These are phyloP conservation scores for Colletotrichum sp. DNA, from an alignment of 2,329 filamentous ascomycete genomes.

Conservation along the genomic window DNA sequence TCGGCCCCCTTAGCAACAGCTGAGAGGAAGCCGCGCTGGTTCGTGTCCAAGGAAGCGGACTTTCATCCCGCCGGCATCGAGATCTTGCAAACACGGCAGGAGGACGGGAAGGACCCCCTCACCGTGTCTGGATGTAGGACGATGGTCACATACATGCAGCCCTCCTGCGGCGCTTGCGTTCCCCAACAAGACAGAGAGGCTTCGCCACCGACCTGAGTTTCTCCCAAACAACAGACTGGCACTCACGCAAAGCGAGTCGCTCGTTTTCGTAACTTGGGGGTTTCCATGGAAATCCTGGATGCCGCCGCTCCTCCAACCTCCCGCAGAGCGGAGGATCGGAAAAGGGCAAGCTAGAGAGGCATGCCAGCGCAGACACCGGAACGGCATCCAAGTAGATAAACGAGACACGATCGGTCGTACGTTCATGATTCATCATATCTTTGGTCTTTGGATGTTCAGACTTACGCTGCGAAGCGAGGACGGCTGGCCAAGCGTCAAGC, in stretches of 20 bases:
- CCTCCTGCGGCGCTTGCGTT: neutral
- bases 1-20: neutral
- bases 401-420: neutral
- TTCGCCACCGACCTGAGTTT: neutral
- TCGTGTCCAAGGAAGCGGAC: neutral
- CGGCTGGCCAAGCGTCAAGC: neutral
- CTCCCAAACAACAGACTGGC: accelerated
- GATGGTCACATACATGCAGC: neutral
- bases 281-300: neutral
- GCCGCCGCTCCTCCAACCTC: neutral
- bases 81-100: neutral
- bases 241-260: neutral
- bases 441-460: neutral
- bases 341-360: neutral
- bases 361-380: neutral
- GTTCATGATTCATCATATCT: neutral
- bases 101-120: neutral
- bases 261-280: neutral
- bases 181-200: neutral
- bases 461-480: neutral
- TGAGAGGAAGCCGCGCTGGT: neutral
- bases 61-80: neutral
- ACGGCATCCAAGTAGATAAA: neutral
- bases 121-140: neutral
- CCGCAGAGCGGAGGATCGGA: neutral